phyloP scores from a whole-genome alignment of 148 eudicot species.

The Amaranthus cruentus region DNA sequence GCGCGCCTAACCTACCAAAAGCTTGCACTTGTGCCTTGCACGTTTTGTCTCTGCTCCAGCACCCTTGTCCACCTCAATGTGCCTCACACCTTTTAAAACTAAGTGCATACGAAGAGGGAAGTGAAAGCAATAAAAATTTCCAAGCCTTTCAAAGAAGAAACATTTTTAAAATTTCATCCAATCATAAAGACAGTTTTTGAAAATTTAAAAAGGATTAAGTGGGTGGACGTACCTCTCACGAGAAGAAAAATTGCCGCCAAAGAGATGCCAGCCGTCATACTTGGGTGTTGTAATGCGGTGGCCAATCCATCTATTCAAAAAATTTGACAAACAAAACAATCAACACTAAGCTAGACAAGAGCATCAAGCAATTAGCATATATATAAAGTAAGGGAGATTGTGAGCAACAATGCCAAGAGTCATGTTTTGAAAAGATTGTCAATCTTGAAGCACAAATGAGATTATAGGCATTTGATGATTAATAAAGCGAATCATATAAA shows the following conservation, averaged over 20 bases:
- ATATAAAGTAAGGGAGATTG: background rate
- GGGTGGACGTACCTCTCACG: constrained; percentile 42
- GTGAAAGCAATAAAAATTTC: background rate
- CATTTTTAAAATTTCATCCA: background rate
- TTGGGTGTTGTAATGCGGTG: constrained; percentile 57
- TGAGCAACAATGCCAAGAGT: background rate
- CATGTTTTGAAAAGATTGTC: too few relatives aligned
- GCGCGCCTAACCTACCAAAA: too few relatives aligned
- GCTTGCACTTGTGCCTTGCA: too few relatives aligned
- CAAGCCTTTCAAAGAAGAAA: background rate
- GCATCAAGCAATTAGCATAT: background rate
- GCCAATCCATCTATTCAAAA: constrained; percentile 42
- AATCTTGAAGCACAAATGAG: too few relatives aligned
- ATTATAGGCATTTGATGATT: too few relatives aligned
- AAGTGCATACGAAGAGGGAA: background rate
- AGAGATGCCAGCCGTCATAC: constrained; percentile 49
- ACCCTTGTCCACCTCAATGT: too few relatives aligned
- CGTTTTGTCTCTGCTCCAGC: too few relatives aligned
- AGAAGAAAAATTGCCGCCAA: constrained; percentile 56
- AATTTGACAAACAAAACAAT: constrained; percentile 7
- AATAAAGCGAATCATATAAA: too few relatives aligned
- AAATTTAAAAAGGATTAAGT: background rate
- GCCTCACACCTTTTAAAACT: background rate
- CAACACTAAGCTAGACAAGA: background rate
- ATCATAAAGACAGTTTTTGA: background rate